Evolutionary conservation across 495 filamentous ascomycete species (phyloP), one percentile per base, ranked within the genome.

Genomic region (Neurospora sp.): DNA sequence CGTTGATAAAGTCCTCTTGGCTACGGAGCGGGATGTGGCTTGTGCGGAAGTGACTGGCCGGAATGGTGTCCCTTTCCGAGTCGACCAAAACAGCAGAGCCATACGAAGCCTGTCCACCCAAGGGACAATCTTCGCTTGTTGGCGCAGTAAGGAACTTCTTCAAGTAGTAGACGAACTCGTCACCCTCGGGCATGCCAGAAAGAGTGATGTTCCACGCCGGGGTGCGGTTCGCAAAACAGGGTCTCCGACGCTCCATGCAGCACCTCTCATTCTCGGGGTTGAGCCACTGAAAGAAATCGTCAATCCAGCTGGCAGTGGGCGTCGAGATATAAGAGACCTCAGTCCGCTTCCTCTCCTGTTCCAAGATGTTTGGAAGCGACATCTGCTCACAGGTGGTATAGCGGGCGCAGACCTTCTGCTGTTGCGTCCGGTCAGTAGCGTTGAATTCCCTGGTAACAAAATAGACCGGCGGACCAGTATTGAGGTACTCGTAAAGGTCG

Each of bases 241-340:
- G 81, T 76, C 89, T 87, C 22, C 83, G 81, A 59, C 83, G 84
- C 73, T 91, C 82, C 40, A 87, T 83, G 77, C 96, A 98, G 83
- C 96, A 98, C 61, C 87, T 84, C 68, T 93, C 90, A 71, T 94
- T 91, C 16, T 85, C 84, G 0, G 96, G 96, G 75, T 98, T 96
- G 16, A 98, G 85, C 96, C 96, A 99, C 74, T 92, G 89, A 82
- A 98, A 92, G 81, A 92, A 97, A 78, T 99, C 96, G 79, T 99
- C 96, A 39, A 99, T 85, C 96, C 96, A 99, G 79, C 92, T 97
- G 22, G 96, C 96, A 6, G 94, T 90, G 1, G 94, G 89, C n/a
- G 93, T 91, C n/a, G 92, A 85, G 73, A 99, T 92, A 81, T 96
- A 98, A 3, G 94, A 97, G 5, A 93, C 87, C n/a, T 95, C 87